phyloP scores from a whole-genome alignment of 768 basidiomycete species.

The Pisolithus tinctorius region DNA sequence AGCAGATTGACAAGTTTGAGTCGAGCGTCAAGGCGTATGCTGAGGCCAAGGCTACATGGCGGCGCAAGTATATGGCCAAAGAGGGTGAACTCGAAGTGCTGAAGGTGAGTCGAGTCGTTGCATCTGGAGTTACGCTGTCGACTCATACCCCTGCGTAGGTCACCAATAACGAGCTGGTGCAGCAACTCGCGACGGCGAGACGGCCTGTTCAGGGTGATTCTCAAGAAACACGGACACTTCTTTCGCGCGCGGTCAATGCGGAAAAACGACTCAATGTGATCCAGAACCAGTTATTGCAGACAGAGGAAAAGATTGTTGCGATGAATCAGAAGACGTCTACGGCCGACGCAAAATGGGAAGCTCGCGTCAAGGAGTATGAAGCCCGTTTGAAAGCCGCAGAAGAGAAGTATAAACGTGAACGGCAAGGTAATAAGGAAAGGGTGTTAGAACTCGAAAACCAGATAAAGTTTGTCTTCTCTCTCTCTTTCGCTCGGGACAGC shows the following conservation, averaged over 20 bases:
- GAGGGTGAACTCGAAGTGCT: slow-evolving; percentile 87
- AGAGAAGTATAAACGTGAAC: slow-evolving; percentile 88
- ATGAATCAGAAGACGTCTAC: slow-evolving; percentile 65
- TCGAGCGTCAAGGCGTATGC: slow-evolving; percentile 73
- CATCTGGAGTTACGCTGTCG: neutral
- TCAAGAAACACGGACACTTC: slow-evolving; percentile 64
- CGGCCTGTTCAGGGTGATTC: slow-evolving; percentile 54
- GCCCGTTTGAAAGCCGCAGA: slow-evolving; percentile 71
- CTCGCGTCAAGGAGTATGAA: slow-evolving; percentile 91
- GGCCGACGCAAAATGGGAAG: slow-evolving; percentile 90
- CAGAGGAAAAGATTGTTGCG: slow-evolving; percentile 77
- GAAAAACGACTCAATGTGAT: slow-evolving; percentile 84
- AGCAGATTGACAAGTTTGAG: slow-evolving; percentile 91
- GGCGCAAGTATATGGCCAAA: slow-evolving; percentile 71
- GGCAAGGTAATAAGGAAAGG: slow-evolving; percentile 90
- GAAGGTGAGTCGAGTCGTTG: slow-evolving; percentile 46
- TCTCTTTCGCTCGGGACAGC: neutral
- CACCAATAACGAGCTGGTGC: slow-evolving; percentile 65
- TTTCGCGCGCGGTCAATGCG: slow-evolving; percentile 71
- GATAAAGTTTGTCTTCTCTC: slow-evolving; percentile 46
- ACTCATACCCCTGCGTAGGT: slow-evolving; percentile 47
- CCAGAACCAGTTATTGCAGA: slow-evolving; percentile 74
- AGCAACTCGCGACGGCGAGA: slow-evolving; percentile 58
- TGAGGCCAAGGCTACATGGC: slow-evolving; percentile 78
- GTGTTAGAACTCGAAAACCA: slow-evolving; percentile 63